Evolutionary conservation across 192 early-diverging fungal species (phyloP).

Genomic region (Rhizoclosmatium globosum): DNA sequence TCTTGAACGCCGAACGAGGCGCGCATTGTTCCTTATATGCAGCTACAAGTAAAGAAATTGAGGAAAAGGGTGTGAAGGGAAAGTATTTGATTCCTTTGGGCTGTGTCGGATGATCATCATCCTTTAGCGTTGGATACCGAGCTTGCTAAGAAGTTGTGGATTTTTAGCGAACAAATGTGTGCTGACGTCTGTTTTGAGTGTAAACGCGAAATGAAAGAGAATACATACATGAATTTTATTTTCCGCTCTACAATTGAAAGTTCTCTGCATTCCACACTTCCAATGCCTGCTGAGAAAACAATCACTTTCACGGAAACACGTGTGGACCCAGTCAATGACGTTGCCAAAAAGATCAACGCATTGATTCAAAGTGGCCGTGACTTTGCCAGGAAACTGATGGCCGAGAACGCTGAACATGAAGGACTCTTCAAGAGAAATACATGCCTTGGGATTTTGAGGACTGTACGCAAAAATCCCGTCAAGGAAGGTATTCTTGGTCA

Average conservation of each 20-base stretch:
- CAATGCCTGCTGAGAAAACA: not conserved
- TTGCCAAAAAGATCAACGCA: not conserved
- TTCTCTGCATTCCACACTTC: too few species aligned
- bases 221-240: too few species aligned
- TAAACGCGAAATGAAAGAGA: too few species aligned
- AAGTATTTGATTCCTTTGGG: conserved; percentile 7
- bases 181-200: too few species aligned
- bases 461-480: not conserved
- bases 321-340: not conserved
- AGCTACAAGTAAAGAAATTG: not conserved
- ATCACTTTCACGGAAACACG: not conserved
- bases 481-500: too few species aligned
- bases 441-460: conserved; percentile 6
- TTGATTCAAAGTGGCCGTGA: not conserved
- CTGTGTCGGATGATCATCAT: conserved; percentile 3
- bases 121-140: not conserved
- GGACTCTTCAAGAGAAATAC: conserved; percentile 7
- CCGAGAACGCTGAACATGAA: not conserved
- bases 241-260: too few species aligned
- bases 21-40: not conserved
- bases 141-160: not conserved
- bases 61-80: not conserved
- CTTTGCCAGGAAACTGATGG: not conserved
- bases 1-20: not conserved
- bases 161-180: not conserved